Conservation (phyloP, 352 stramenopile species). For the Phytopythium litorale region DNA sequence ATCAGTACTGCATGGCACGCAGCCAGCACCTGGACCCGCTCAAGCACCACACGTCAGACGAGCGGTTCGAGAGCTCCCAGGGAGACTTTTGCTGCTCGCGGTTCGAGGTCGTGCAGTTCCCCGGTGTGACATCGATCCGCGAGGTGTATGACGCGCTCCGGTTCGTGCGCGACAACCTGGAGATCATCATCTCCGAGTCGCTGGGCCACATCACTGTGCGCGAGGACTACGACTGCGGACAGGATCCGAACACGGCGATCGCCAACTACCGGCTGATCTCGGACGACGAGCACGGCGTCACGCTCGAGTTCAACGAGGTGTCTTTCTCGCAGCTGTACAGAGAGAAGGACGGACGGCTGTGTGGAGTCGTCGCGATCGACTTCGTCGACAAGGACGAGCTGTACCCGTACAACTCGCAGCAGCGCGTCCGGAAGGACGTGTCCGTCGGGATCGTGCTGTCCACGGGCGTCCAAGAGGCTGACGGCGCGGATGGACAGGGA, state of each 20-base stretch:
- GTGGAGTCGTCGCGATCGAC: conserved; percentile 18
- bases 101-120: conserved; percentile 20
- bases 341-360: conserved; percentile 8
- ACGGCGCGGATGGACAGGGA: neutral
- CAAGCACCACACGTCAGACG: conserved; percentile 12
- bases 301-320: conserved; percentile 18
- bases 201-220: conserved; percentile 19
- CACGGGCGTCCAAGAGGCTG: neutral
- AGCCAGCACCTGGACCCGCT: conserved; percentile 11
- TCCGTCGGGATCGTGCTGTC: conserved; percentile 10
- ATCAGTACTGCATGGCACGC: conserved; percentile 10
- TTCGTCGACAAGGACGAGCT: conserved; percentile 19
- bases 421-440: conserved; percentile 11
- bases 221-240: conserved; percentile 16
- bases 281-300: conserved; percentile 11
- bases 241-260: conserved; percentile 7
- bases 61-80: conserved; percentile 20
- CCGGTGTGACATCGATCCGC: conserved; percentile 16
- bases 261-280: conserved; percentile 14
- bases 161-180: conserved; percentile 25
- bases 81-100: conserved; percentile 18
- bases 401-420: conserved; percentile 14
- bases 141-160: conserved; percentile 30
- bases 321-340: conserved; percentile 16
- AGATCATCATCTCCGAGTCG: conserved; percentile 31